Conservation (phyloP, 768 basidiomycete genomes). For the Phanerochaete carnosa region DNA sequence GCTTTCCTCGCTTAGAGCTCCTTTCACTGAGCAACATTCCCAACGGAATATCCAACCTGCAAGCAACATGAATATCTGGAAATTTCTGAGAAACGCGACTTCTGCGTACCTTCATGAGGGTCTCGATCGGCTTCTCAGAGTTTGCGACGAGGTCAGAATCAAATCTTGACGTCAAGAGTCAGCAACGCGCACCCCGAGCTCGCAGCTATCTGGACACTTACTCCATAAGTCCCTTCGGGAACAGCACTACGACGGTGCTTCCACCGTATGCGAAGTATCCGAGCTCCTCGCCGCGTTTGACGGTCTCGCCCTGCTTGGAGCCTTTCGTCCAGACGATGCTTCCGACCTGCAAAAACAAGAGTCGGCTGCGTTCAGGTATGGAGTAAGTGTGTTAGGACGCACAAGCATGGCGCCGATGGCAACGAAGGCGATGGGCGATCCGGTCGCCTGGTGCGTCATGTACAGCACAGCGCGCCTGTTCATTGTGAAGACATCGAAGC, state of each 20-base stretch:
- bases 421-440: conserved; percentile 58
- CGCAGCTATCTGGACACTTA: conserved; percentile 22
- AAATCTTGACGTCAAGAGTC: conserved; percentile 31
- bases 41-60: conserved; percentile 16
- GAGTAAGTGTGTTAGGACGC: background rate
- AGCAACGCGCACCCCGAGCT: background rate
- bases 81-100: background rate
- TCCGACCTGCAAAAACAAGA: conserved; percentile 38
- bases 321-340: conserved; percentile 64
- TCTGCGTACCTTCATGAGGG: conserved; percentile 53
- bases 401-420: conserved; percentile 79
- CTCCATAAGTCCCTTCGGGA: conserved; percentile 49
- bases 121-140: conserved; percentile 59
- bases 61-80: background rate
- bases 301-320: conserved; percentile 41
- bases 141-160: conserved; percentile 60
- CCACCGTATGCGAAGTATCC: conserved; percentile 76
- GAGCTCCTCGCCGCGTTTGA: conserved; percentile 66
- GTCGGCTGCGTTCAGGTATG: background rate
- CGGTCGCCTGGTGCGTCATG: conserved; percentile 43
- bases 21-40: no score
- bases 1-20: no score
- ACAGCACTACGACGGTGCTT: conserved; percentile 63
- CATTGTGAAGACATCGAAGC: conserved; percentile 62
- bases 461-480: conserved; percentile 58